phyloP scores from a whole-genome alignment of 2,329 filamentous ascomycete species.

The Phialocephala sp. region DNA sequence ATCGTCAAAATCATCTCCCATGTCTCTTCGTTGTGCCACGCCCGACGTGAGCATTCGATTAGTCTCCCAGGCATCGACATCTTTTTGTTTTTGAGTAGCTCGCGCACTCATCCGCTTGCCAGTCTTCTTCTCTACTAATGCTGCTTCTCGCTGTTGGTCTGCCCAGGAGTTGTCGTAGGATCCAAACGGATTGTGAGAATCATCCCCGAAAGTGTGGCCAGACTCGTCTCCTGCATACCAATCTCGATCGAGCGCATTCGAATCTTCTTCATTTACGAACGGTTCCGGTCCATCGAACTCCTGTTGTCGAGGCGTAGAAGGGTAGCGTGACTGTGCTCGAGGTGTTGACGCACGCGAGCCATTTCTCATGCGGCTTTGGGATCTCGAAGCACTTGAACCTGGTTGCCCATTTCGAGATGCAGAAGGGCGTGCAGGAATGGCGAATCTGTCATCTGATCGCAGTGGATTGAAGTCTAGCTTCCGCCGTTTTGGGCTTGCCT shows the following conservation, averaged over 20 bases:
- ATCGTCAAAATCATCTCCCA: constrained; percentile 82
- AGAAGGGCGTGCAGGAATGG: constrained; percentile 41
- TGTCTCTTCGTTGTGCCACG: constrained; percentile 86
- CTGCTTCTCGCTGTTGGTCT: constrained; percentile 72
- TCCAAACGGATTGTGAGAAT: constrained; percentile 91
- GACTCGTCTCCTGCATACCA: constrained; percentile 92
- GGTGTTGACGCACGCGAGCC: constrained; percentile 42
- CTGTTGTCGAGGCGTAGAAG: constrained; percentile 50
- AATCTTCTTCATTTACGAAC: constrained; percentile 68
- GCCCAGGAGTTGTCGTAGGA: constrained; percentile 76
- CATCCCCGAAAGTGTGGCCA: constrained; percentile 85
- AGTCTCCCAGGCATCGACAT: constrained; percentile 97
- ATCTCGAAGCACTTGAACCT: constrained; percentile 46
- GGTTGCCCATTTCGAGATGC: constrained; percentile 29
- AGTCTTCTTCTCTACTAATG: constrained; percentile 79
- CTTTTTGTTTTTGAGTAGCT: constrained; percentile 84
- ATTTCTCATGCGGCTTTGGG: constrained; percentile 45
- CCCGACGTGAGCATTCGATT: constrained; percentile 98
- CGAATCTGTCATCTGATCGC: constrained; percentile 61
- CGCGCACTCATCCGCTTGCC: constrained; percentile 74
- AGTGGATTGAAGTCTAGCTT: constrained; percentile 66
- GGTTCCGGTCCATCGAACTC: constrained; percentile 69
- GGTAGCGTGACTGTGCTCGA: constrained; percentile 40
- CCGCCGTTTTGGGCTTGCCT: constrained; percentile 64
- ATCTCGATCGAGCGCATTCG: constrained; percentile 80